These are phyloP conservation scores for Colletotrichum incanum DNA, from an alignment of 2,329 filamentous ascomycete species.

Conservation along the genomic window DNA sequence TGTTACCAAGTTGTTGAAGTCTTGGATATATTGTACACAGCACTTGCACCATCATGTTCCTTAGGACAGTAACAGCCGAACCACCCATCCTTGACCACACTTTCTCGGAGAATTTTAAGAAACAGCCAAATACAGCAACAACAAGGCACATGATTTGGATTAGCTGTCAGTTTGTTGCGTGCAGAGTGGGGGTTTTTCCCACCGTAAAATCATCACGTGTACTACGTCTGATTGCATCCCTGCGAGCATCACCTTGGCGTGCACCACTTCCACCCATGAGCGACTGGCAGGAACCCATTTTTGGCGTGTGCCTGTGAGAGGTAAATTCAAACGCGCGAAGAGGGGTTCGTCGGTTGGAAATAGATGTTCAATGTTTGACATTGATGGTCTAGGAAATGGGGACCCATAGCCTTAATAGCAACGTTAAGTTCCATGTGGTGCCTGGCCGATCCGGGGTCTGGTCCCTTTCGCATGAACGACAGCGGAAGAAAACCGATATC, in stretches of 20 bases:
- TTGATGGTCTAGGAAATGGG: constrained; percentile 17
- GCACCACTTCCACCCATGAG: background rate
- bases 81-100: background rate
- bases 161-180: background rate
- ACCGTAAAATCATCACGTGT: background rate
- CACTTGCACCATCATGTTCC: no score
- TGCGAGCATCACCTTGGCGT: constrained; percentile 11
- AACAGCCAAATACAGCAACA: constrained; percentile 11
- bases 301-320: constrained; percentile 29
- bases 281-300: constrained; percentile 18
- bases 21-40: background rate
- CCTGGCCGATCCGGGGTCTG: constrained; percentile 18
- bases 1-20: background rate
- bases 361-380: constrained; percentile 27
- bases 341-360: constrained; percentile 12
- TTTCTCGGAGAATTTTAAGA: constrained; percentile 1
- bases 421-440: constrained; percentile 32
- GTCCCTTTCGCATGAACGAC: constrained; percentile 33
- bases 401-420: constrained; percentile 18
- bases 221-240: background rate
- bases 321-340: constrained; percentile 23
- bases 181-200: background rate
- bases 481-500: constrained; percentile 23
- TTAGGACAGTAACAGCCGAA: background rate
- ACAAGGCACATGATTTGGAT: background rate